A percentile compares a stretch with the other conserved stretches of the same genome.
Conservation (phyloP, 2,329 filamentous ascomycete species). For the Hansfordia pulvinata region DNA sequence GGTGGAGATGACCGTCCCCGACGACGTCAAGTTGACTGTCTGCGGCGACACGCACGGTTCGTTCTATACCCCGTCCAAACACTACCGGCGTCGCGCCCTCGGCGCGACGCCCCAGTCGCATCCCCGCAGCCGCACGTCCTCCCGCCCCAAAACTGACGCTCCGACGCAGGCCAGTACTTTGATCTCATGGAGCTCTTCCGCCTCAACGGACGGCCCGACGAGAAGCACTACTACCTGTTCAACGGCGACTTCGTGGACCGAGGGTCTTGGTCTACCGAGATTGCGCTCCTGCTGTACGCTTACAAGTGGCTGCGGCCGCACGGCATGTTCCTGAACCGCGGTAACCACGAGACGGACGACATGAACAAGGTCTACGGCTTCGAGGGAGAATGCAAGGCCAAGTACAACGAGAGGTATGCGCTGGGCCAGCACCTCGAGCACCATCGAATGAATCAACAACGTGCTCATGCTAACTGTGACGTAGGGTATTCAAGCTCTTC, state of each 20-base stretch:
- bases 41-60: slow-evolving; percentile 93
- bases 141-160: slow-evolving; percentile 7
- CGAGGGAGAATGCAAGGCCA: slow-evolving; percentile 94
- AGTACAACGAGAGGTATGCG: slow-evolving; percentile 71
- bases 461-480: slow-evolving; percentile 8
- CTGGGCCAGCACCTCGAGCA: not conserved
- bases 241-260: slow-evolving; percentile 98
- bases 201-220: slow-evolving; percentile 71
- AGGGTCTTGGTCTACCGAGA: slow-evolving; percentile 96
- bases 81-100: no score
- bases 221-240: slow-evolving; percentile 89
- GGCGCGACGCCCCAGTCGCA: no score
- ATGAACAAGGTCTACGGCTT: slow-evolving; percentile 99
- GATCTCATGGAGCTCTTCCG: slow-evolving; percentile 94
- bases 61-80: slow-evolving; percentile 13
- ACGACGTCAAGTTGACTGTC: slow-evolving; percentile 73
- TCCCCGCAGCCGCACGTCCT: no score
- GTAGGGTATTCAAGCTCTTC: slow-evolving; percentile 83
- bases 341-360: slow-evolving; percentile 97
- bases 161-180: slow-evolving; percentile 74
- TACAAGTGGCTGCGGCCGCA: slow-evolving; percentile 92
- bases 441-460: slow-evolving; percentile 1
- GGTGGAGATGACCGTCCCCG: slow-evolving; percentile 78
- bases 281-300: slow-evolving; percentile 82
- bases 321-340: slow-evolving; percentile 88